These are phyloP conservation scores for Hypoxylon sp. DNA, from an alignment of 2,329 filamentous ascomycete species.

Conservation along the genomic window DNA sequence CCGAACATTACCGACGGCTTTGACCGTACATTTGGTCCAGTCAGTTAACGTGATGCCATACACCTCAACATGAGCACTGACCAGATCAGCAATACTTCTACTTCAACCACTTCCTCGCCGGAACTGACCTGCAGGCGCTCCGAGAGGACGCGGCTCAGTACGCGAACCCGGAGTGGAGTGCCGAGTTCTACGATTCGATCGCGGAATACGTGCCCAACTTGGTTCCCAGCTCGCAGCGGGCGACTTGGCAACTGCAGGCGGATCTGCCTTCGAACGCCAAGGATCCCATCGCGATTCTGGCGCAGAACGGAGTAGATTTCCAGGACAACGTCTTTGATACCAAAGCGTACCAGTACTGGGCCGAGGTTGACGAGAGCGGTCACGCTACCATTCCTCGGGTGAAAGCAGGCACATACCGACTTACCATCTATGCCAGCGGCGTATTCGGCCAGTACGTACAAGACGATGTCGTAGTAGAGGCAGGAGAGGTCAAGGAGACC, in stretches of 20 bases:
- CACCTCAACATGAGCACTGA: slow-evolving; percentile 9
- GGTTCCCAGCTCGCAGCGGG: slow-evolving; percentile 59
- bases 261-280: slow-evolving; percentile 59
- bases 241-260: slow-evolving; percentile 58
- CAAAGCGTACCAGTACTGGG: slow-evolving; percentile 70
- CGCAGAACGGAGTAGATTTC: slow-evolving; percentile 59
- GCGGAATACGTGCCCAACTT: slow-evolving; percentile 66
- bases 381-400: slow-evolving; percentile 61
- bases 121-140: slow-evolving; percentile 55
- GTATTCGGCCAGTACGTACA: slow-evolving; percentile 67
- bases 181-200: slow-evolving; percentile 69
- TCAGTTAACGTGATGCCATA: slow-evolving; percentile 24
- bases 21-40: slow-evolving; percentile 68
- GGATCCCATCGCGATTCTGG: slow-evolving; percentile 63
- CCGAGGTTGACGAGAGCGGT: slow-evolving; percentile 56
- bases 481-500: slow-evolving; percentile 51
- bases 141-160: slow-evolving; percentile 62
- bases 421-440: slow-evolving; percentile 69
- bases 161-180: slow-evolving; percentile 62
- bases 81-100: slow-evolving; percentile 60
- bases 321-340: slow-evolving; percentile 66
- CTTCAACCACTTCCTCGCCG: slow-evolving; percentile 64
- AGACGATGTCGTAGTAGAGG: slow-evolving; percentile 56
- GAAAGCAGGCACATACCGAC: slow-evolving; percentile 64
- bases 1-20: slow-evolving; percentile 71